Evolutionary conservation across 2,329 filamentous ascomycete species (phyloP).

Genomic region (Fusarium nygamai): DNA sequence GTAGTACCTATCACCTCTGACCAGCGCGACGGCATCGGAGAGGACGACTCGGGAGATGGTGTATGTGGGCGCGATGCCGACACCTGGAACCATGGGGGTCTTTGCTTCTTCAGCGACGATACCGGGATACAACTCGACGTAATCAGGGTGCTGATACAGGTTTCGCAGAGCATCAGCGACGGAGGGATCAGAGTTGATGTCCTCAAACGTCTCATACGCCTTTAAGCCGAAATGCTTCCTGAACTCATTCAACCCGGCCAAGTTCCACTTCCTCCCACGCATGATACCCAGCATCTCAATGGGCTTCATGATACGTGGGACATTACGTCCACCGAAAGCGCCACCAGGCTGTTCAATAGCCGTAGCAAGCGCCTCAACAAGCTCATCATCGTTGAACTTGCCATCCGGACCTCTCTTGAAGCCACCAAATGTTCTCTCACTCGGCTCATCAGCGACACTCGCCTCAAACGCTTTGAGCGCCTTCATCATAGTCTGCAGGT

Average conservation of each 20-base stretch:
- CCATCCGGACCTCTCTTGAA: constrained; percentile 73
- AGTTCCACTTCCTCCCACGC: constrained; percentile 79
- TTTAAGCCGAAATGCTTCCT: constrained; percentile 83
- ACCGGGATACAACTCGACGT: constrained; percentile 83
- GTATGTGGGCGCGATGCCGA: constrained; percentile 79
- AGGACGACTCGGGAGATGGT: constrained; percentile 81
- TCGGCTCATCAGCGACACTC: constrained; percentile 71
- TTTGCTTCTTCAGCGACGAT: constrained; percentile 81
- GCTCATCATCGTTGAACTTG: constrained; percentile 77
- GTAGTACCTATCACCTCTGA: constrained; percentile 82
- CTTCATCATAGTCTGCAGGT: constrained; percentile 67
- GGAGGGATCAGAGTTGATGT: constrained; percentile 81
- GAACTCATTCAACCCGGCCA: constrained; percentile 85
- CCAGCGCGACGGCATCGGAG: constrained; percentile 81
- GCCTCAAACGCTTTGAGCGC: constrained; percentile 72
- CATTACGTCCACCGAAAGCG: constrained; percentile 78
- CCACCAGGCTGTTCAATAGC: constrained; percentile 82
- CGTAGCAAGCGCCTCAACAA: constrained; percentile 74
- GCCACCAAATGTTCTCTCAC: constrained; percentile 73
- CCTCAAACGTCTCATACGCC: constrained; percentile 80
- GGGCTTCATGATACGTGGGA: constrained; percentile 77
- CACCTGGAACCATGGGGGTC: constrained; percentile 76
- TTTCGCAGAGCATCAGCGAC: constrained; percentile 72
- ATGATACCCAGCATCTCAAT: constrained; percentile 85
- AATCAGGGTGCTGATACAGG: constrained; percentile 81